phyloP scores from a whole-genome alignment of 148 eudicot genomes.

The Salicornia ramosissima region DNA sequence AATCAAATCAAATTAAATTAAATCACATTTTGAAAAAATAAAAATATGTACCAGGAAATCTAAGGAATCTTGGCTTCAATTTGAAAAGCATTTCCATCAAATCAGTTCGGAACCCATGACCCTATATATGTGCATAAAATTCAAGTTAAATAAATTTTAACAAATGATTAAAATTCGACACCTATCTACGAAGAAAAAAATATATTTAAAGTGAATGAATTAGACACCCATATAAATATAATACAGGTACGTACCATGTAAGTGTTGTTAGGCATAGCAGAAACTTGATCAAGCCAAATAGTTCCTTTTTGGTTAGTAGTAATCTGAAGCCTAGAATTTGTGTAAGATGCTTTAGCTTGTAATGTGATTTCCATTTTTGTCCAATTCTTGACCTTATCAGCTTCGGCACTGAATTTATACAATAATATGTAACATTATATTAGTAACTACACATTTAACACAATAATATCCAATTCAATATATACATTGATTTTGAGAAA shows the following conservation, averaged over 20 bases:
- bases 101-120: conserved; percentile 80
- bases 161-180: background rate
- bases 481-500: no score
- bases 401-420: conserved; percentile 32
- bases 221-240: no score
- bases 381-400: conserved; percentile 49
- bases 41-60: conserved; percentile 74
- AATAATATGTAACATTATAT: no score
- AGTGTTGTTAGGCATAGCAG: conserved; percentile 69
- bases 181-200: no score
- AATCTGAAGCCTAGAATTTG: conserved; percentile 58
- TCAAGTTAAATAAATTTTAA: background rate
- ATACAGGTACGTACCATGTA: conserved; percentile 45
- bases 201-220: background rate
- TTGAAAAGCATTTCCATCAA: conserved; percentile 63
- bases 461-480: no score
- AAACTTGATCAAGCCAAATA: conserved; percentile 93
- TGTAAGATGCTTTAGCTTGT: conserved; percentile 45
- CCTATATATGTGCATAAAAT: conserved; percentile 31
- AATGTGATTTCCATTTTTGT: conserved; percentile 45
- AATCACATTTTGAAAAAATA: no score
- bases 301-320: conserved; percentile 53
- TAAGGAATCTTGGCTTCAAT: conserved; percentile 72
- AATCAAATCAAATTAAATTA: background rate
- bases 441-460: background rate